Conservation (phyloP, 1,284 basidiomycete species). For the Fomes fomentarius region DNA sequence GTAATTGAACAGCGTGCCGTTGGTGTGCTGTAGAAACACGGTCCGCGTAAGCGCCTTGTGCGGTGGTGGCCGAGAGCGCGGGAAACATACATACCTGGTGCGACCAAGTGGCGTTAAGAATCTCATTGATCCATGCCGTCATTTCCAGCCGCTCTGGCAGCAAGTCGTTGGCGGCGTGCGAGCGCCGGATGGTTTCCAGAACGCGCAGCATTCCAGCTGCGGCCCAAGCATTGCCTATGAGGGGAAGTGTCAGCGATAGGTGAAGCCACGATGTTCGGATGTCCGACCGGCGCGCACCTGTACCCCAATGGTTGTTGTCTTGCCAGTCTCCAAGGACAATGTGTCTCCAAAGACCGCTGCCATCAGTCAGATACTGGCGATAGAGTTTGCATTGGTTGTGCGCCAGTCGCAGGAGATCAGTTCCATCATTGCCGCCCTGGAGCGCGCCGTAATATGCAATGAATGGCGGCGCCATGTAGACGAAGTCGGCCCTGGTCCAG, state of each 20-base stretch:
- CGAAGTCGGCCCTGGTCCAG: slow-evolving; percentile 52
- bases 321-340: slow-evolving; percentile 49
- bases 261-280: not conserved
- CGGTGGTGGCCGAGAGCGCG: not conserved
- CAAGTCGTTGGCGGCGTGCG: slow-evolving; percentile 43
- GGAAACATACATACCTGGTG: slow-evolving; percentile 41
- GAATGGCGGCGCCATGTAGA: slow-evolving; percentile 82
- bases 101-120: slow-evolving; percentile 52
- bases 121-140: slow-evolving; percentile 60
- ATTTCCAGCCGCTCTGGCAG: slow-evolving; percentile 50
- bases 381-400: slow-evolving; percentile 73
- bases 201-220: slow-evolving; percentile 70
- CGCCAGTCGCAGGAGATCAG: slow-evolving; percentile 57
- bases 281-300: slow-evolving; percentile 36
- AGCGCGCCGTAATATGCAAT: slow-evolving; percentile 73
- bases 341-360: slow-evolving; percentile 56
- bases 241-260: not conserved
- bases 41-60: not conserved
- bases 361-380: slow-evolving; percentile 50
- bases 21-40: slow-evolving; percentile 31
- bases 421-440: slow-evolving; percentile 41
- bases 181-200: slow-evolving; percentile 56
- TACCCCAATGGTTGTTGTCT: slow-evolving; percentile 57
- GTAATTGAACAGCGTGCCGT: slow-evolving; percentile 55
- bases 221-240: slow-evolving; percentile 66